A percentile compares a stretch with the other conserved stretches of the same genome.
Evolutionary conservation across 2,329 filamentous ascomycete species (phyloP).

Genomic region (Diaporthe nobilis): DNA sequence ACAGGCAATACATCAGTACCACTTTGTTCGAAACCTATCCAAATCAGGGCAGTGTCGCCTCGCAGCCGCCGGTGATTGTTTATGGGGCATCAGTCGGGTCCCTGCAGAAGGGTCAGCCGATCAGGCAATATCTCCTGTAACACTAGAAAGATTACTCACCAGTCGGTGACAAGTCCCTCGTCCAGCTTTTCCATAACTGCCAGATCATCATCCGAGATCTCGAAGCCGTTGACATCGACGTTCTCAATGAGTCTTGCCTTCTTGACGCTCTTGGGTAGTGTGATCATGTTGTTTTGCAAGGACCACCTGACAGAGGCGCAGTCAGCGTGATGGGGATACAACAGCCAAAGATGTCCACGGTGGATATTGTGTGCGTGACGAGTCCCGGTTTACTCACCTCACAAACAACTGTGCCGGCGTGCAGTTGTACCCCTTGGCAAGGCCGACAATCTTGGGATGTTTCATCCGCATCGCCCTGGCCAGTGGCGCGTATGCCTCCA

Average conservation of each 20-base stretch:
- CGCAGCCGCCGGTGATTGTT: no score
- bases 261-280: constrained; percentile 80
- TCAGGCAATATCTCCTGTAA: no score
- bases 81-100: no score
- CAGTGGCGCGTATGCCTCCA: constrained; percentile 86
- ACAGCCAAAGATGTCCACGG: rapidly evolving
- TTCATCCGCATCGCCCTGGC: constrained; percentile 79
- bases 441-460: constrained; percentile 71
- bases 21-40: no score
- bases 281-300: constrained; percentile 80
- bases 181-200: constrained; percentile 74
- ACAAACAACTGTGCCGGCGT: constrained; percentile 82
- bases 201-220: constrained; percentile 76
- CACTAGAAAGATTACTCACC: constrained; percentile 54
- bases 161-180: constrained; percentile 81
- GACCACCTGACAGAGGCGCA: constrained; percentile 70
- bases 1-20: no score
- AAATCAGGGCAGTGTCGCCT: no score
- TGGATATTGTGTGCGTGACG: not conserved
- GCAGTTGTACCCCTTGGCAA: constrained; percentile 78
- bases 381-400: constrained; percentile 50
- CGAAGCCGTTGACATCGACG: constrained; percentile 70
- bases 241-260: constrained; percentile 76
- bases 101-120: no score
- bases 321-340: not conserved